Evolutionary conservation across 2,329 filamentous ascomycete genomes (phyloP).

Genomic region (Elsinoe necatrix): DNA sequence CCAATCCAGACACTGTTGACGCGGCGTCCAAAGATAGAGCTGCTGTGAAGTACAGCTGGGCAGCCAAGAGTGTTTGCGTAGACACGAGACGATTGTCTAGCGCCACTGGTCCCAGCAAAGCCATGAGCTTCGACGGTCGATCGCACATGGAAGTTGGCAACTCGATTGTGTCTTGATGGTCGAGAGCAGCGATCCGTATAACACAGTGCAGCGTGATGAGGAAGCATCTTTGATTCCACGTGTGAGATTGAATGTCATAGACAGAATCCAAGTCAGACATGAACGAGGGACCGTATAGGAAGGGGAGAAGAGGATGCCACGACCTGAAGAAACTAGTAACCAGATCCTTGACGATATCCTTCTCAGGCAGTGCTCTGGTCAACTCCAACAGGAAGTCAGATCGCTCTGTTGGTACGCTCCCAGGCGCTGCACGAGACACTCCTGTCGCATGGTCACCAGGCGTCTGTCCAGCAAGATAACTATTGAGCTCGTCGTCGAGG

Average conservation of each 20-base stretch:
- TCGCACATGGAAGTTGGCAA: conserved; percentile 17
- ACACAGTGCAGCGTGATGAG: conserved; percentile 42
- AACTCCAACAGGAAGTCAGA: not conserved
- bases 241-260: conserved; percentile 31
- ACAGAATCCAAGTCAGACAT: conserved; percentile 38
- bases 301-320: conserved; percentile 47
- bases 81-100: conserved; percentile 39
- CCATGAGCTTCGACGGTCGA: conserved; percentile 32
- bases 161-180: conserved; percentile 31
- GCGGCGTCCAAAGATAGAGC: conserved; percentile 43
- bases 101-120: conserved; percentile 33
- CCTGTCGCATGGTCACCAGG: not conserved
- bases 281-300: conserved; percentile 44
- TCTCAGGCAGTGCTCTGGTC: conserved; percentile 22
- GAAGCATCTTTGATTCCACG: conserved; percentile 25
- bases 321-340: conserved; percentile 43
- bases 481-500: conserved; percentile 6
- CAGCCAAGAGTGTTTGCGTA: conserved; percentile 42
- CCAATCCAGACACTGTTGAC: conserved; percentile 41
- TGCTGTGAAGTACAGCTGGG: conserved; percentile 42
- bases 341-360: conserved; percentile 34
- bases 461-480: not conserved
- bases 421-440: not conserved
- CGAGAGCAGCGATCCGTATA: conserved; percentile 40
- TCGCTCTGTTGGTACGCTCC: not conserved